Evolutionary conservation across 257 asterid genomes (phyloP).

Genomic region (Penstemon eatonii): DNA sequence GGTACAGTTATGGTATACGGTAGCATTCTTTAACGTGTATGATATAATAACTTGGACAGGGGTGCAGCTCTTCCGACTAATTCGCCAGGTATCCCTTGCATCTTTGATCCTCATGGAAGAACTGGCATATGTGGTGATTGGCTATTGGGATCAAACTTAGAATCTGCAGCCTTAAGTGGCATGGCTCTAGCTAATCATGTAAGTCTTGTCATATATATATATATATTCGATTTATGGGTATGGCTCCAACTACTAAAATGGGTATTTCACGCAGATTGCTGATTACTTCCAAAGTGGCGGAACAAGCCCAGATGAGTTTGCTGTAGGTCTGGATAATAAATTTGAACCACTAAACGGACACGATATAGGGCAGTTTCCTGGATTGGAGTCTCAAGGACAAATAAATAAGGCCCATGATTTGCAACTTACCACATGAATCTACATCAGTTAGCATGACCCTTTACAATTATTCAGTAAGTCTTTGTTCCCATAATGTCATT

Average conservation of each 20-base stretch:
- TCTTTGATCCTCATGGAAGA: constrained; percentile 92
- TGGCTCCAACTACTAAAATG: constrained; percentile 7
- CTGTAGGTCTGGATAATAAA: constrained; percentile 64
- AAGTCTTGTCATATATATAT: constrained; percentile 25
- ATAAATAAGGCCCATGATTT: constrained; percentile 36
- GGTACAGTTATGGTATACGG: constrained; percentile 76
- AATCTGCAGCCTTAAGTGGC: constrained; percentile 94
- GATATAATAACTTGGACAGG: constrained; percentile 46
- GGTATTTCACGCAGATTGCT: constrained; percentile 61
- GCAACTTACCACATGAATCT: constrained; percentile 45
- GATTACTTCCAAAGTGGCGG: constrained; percentile 82
- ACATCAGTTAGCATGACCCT: not conserved
- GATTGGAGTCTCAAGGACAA: constrained; percentile 53
- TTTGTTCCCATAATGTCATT: not conserved
- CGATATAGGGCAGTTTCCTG: constrained; percentile 95
- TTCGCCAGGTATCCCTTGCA: constrained; percentile 79
- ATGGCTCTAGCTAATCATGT: constrained; percentile 92
- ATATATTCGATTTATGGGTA: not conserved
- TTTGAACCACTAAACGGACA: constrained; percentile 67
- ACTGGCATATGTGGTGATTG: constrained; percentile 99
- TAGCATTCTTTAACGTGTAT: not conserved
- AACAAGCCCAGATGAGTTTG: constrained; percentile 70
- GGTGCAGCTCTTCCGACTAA: constrained; percentile 98
- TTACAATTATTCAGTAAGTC: constrained; percentile 11
- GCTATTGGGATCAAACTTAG: constrained; percentile 89